Conservation (phyloP, 2,329 filamentous ascomycete species). For the Emmonsiellopsis sp. region DNA sequence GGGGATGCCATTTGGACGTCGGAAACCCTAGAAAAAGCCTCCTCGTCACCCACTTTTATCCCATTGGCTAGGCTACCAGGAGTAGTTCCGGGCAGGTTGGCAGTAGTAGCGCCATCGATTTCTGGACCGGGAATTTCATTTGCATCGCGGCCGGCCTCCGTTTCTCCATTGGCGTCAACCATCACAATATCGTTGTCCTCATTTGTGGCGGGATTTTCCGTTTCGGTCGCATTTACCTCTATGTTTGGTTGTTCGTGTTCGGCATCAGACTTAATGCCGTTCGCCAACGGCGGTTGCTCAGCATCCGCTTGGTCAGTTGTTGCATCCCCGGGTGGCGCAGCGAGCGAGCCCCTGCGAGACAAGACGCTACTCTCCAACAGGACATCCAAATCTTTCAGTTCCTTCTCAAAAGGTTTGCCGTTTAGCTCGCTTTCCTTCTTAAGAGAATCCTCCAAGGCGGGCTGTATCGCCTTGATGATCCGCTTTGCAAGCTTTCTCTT, state of each 20-base stretch:
- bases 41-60: constrained; percentile 18
- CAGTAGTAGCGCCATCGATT: not conserved
- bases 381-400: constrained; percentile 63
- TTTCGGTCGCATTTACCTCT: not conserved
- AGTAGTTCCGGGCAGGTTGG: not conserved
- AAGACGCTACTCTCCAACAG: constrained; percentile 59
- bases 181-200: constrained; percentile 9
- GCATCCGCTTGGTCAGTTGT: not conserved
- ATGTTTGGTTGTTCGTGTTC: not conserved
- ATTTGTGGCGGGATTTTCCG: not conserved
- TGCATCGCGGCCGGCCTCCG: not conserved
- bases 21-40: constrained; percentile 30
- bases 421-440: constrained; percentile 74
- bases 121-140: not conserved
- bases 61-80: constrained; percentile 11
- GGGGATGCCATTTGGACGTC: constrained; percentile 30
- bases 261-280: constrained; percentile 16
- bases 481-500: constrained; percentile 78
- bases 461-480: constrained; percentile 75
- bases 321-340: not conserved
- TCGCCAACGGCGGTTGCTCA: constrained; percentile 16
- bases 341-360: constrained; percentile 34
- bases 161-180: constrained; percentile 9
- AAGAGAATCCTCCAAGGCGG: constrained; percentile 64
- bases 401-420: constrained; percentile 57